Evolutionary conservation across 768 basidiomycete genomes (phyloP), one percentile per base, ranked within the genome.

Genomic region (Boletus sensibilis): DNA sequence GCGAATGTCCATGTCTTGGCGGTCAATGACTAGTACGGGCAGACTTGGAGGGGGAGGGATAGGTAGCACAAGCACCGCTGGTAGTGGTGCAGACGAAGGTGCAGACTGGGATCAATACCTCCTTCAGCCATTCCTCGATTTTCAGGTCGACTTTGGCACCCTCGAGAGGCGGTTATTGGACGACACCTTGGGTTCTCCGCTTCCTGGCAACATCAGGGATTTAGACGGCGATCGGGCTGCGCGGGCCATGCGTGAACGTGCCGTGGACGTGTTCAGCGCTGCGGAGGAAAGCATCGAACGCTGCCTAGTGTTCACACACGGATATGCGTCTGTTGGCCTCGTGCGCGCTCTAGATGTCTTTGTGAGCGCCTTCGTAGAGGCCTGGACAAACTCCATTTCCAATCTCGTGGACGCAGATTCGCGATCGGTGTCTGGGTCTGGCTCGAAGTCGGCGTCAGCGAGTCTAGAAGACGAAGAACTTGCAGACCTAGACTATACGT

Each of bases 121-220:
- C 16, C 97, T 94, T 68, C 94, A 95, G 68, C 93, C 96, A 2
- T 98, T 98, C 75, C 79, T 96, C 25, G 91, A 95, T 64, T 88
- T 88, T 58, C 96, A 98, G 64, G 77, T 84, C 18, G 89, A 95
- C 53, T 98, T 98, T 70, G 82, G 83, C 0, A 74, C 79, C 1
- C 77, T 97, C 34, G 97, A 99, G 72, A 79, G 81, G 35, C 82
- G 85, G 8, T 79, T 84, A 49, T 74, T 98, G 52, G 81, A 85
- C 27, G 79, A 83, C 45, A 73, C 76, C 2, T 75, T 92, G 18
- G 75, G 75, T n/a, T 73, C 76, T 10, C 79, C 81, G 16, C 68
- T 82, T 44, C 73, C 75, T 21, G 57, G 52, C 9, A 56, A 61
- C 29, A 46, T 64, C 34, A 55, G 38, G 16, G 57, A 58, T 41